Conservation (phyloP, 2,329 filamentous ascomycete genomes). For the Stagonosporopsis cucurbitacearum region DNA sequence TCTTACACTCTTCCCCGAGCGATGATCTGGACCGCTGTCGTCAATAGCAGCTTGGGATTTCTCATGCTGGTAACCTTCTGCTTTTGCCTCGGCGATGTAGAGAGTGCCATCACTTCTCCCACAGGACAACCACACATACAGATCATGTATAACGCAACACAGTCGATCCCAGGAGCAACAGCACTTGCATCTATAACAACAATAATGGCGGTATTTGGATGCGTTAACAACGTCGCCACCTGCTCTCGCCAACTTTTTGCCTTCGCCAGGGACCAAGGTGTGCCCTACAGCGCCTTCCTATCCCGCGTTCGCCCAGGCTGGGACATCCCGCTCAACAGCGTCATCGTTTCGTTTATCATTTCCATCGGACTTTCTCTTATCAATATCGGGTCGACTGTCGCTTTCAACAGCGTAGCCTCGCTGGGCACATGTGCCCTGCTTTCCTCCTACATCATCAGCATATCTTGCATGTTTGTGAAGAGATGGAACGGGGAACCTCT, state of each 20-base stretch:
- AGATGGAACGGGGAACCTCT: slow-evolving; percentile 52
- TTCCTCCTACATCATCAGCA: slow-evolving; percentile 50
- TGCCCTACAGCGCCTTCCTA: slow-evolving; percentile 18
- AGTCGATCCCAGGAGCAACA: slow-evolving; percentile 28
- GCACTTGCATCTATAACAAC: slow-evolving; percentile 35
- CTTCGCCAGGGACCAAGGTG: slow-evolving; percentile 42
- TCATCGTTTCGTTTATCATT: slow-evolving; percentile 53
- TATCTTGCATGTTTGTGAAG: slow-evolving; percentile 55
- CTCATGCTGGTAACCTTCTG: slow-evolving; percentile 40
- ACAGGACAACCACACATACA: slow-evolving; percentile 12
- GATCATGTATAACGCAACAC: slow-evolving; percentile 6
- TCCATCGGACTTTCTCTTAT: slow-evolving; percentile 36
- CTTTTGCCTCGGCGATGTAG: not conserved
- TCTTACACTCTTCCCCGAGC: slow-evolving; percentile 46
- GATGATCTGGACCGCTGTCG: slow-evolving; percentile 49
- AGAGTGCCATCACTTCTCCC: not conserved
- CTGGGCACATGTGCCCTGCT: slow-evolving; percentile 34
- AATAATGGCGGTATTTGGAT: slow-evolving; percentile 36
- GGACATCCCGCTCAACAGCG: slow-evolving; percentile 53
- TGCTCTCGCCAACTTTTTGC: slow-evolving; percentile 46
- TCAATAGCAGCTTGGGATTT: slow-evolving; percentile 10
- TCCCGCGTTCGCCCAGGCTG: slow-evolving; percentile 28
- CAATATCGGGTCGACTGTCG: slow-evolving; percentile 2
- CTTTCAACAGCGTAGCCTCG: slow-evolving; percentile 28
- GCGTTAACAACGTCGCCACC: slow-evolving; percentile 35